Evolutionary conservation across 2,329 filamentous ascomycete genomes (phyloP).

Genomic region (Zasmidium citrigriseum): DNA sequence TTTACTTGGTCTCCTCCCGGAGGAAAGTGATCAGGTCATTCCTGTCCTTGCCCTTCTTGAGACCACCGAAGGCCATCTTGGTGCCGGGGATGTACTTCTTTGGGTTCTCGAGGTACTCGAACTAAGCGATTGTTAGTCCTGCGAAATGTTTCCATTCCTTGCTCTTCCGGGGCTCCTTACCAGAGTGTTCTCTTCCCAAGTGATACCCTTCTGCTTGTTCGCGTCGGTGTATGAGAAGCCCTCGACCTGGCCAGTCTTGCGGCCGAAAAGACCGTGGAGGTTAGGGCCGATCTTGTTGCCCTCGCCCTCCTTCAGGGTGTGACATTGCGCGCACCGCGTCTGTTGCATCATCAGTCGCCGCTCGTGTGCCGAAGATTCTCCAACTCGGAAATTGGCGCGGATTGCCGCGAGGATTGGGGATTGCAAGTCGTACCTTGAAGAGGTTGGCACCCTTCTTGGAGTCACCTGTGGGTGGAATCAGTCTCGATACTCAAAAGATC

Average conservation of each 20-base stretch:
- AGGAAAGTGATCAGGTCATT: conserved; percentile 95
- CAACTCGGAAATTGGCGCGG: background rate
- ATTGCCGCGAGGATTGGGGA: background rate
- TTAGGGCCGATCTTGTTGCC: conserved; percentile 98
- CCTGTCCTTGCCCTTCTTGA: conserved; percentile 99
- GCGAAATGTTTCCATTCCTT: background rate
- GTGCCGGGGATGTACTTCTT: conserved; percentile 99
- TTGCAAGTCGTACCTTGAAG: conserved; percentile 68
- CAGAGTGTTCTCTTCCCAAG: conserved; percentile 83
- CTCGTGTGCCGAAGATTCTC: background rate
- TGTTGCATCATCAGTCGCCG: conserved; percentile 29
- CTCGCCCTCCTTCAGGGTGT: conserved; percentile 87
- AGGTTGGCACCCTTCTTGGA: conserved; percentile 91
- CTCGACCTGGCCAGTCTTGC: conserved; percentile 86
- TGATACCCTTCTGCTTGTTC: conserved; percentile 96
- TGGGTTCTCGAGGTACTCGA: conserved; percentile 99
- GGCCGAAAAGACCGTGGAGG: conserved; percentile 95
- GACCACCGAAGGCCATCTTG: conserved; percentile 99
- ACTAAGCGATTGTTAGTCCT: conserved; percentile 53
- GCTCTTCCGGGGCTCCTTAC: conserved; percentile 48
- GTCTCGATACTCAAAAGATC: background rate
- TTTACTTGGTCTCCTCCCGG: conserved; percentile 69
- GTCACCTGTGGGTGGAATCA: conserved; percentile 65
- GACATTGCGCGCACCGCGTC: conserved; percentile 97
- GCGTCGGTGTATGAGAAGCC: conserved; percentile 98